Conservation (phyloP, 352 stramenopile species). For the Phytopythium ostracodes region DNA sequence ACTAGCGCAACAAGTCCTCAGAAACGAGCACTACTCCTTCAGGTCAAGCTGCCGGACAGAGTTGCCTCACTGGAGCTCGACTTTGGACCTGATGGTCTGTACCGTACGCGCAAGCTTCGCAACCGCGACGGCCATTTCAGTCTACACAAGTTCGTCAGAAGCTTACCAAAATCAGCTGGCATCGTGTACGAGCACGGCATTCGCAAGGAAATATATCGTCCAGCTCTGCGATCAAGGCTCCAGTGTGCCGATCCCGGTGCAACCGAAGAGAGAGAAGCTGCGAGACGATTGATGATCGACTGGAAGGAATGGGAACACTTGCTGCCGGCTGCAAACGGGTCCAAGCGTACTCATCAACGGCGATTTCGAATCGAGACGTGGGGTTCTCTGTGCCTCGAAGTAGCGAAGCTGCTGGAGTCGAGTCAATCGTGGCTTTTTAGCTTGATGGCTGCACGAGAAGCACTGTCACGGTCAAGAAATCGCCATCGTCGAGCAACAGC, state of each 20-base stretch:
- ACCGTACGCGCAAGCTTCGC: constrained; percentile 34
- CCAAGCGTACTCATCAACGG: not conserved
- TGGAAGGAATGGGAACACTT: not conserved
- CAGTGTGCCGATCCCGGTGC: not conserved
- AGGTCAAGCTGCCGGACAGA: constrained; percentile 44
- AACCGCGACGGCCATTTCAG: constrained; percentile 25
- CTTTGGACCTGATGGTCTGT: constrained; percentile 19
- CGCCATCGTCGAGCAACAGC: constrained; percentile 16
- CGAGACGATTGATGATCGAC: constrained; percentile 4
- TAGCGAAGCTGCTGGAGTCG: constrained; percentile 31
- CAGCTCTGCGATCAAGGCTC: constrained; percentile 18
- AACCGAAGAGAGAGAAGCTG: constrained; percentile 9
- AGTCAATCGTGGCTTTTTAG: constrained; percentile 35
- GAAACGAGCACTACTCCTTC: constrained; percentile 21
- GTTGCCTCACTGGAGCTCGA: constrained; percentile 38
- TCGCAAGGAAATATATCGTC: constrained; percentile 16
- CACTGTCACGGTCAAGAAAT: constrained; percentile 21
- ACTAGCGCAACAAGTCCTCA: not conserved
- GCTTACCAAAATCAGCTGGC: constrained; percentile 34
- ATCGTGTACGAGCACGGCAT: constrained; percentile 31
- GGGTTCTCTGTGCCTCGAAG: constrained; percentile 31
- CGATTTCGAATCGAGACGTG: constrained; percentile 31
- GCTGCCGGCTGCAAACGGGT: not conserved
- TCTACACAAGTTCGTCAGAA: constrained; percentile 37
- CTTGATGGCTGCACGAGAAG: constrained; percentile 18